These are phyloP conservation scores for Dendryphion nanum DNA, from an alignment of 2,329 filamentous ascomycete species.

Conservation along the genomic window DNA sequence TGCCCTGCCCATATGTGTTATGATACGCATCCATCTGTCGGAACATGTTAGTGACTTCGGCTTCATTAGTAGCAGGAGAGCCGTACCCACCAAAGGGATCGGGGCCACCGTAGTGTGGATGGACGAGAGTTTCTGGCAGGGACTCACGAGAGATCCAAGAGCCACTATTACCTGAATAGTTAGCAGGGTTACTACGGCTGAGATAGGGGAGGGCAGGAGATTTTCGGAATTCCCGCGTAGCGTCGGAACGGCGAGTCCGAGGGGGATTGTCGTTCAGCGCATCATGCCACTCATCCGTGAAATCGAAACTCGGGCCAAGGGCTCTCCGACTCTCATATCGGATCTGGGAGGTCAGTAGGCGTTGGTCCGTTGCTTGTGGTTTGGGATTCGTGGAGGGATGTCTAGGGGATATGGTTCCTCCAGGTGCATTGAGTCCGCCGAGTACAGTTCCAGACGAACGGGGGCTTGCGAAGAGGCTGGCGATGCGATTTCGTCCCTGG, in stretches of 20 bases:
- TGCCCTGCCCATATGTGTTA: neutral
- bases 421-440: no score
- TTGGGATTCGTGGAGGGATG: no score
- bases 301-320: conserved; percentile 9
- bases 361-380: no score
- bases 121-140: no score
- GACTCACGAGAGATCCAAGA: neutral
- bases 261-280: neutral
- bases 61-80: neutral
- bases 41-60: neutral
- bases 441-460: no score
- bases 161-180: neutral
- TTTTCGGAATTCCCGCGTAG: neutral
- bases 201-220: neutral
- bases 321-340: conserved; percentile 13
- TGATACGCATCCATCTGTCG: neutral
- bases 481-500: no score
- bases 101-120: no score
- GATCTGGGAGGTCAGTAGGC: conserved; percentile 9
- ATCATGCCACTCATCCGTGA: conserved; percentile 2
- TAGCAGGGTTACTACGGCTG: neutral
- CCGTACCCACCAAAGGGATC: neutral
- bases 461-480: no score
- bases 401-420: no score
- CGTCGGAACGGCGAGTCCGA: neutral